Percentiles rank a stretch among this genome's conserved stretches.
Evolutionary conservation across 495 filamentous ascomycete species (phyloP).

Genomic region (Penicillium angulare): DNA sequence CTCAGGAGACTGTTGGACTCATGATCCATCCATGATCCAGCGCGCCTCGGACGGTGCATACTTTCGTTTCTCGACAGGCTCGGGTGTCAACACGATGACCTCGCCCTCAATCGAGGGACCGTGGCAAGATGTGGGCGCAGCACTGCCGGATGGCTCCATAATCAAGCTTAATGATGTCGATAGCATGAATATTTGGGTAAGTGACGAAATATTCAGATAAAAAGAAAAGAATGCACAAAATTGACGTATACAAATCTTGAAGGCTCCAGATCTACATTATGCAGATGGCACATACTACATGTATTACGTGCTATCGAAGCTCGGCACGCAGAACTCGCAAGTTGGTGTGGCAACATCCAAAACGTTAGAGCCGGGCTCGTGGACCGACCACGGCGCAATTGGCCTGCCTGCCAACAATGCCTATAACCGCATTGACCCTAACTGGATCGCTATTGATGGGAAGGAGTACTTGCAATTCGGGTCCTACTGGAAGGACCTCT

Average conservation of each 20-base stretch:
- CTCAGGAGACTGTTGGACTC: constrained; percentile 56
- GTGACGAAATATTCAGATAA: not conserved
- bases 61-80: constrained; percentile 69
- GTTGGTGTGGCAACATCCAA: constrained; percentile 67
- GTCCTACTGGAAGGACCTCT: constrained; percentile 67
- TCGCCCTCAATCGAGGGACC: constrained; percentile 59
- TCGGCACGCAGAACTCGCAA: constrained; percentile 60
- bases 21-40: constrained; percentile 64
- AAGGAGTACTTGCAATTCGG: constrained; percentile 62
- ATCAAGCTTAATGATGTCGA: constrained; percentile 51
- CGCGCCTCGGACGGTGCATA: constrained; percentile 65
- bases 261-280: constrained; percentile 66
- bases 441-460: constrained; percentile 50
- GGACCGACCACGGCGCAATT: constrained; percentile 51
- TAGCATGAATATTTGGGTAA: constrained; percentile 59
- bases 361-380: constrained; percentile 58
- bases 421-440: constrained; percentile 73
- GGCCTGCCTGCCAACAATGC: constrained; percentile 48
- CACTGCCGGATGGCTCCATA: constrained; percentile 53
- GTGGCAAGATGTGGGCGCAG: constrained; percentile 59
- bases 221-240: not conserved
- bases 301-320: constrained; percentile 67
- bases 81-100: constrained; percentile 58
- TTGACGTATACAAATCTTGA: not conserved
- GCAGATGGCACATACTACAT: constrained; percentile 62